These are phyloP conservation scores for Fraxinus greggii DNA, from an alignment of 305 asterid species.

Conservation along the genomic window DNA sequence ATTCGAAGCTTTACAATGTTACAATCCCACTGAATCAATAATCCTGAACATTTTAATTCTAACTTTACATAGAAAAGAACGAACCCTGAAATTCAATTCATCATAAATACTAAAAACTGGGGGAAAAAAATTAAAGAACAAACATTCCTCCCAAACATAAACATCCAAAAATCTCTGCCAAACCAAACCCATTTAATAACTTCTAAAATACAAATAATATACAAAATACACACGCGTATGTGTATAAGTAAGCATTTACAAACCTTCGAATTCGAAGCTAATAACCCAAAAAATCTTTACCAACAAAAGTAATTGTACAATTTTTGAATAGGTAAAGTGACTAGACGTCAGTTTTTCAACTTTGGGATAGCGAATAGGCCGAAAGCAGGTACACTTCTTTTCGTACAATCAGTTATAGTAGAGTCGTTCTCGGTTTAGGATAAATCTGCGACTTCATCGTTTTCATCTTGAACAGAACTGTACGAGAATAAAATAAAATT, in stretches of 20 bases:
- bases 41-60: neutral
- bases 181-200: conserved; percentile 7
- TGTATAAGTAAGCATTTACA: conserved; percentile 7
- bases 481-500: neutral
- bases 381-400: neutral
- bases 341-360: neutral
- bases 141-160: conserved; percentile 2
- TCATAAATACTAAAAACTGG: neutral
- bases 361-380: neutral
- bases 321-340: neutral
- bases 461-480: neutral
- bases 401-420: neutral
- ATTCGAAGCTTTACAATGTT: neutral
- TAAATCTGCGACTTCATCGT: neutral
- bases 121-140: neutral
- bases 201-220: neutral
- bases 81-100: neutral
- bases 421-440: neutral
- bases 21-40: neutral
- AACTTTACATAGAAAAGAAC: neutral
- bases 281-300: conserved; percentile 25
- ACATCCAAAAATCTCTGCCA: neutral
- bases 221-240: neutral
- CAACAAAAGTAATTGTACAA: neutral
- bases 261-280: conserved; percentile 28